Evolutionary conservation across 129 eudicot species (phyloP), one percentile per base, ranked within the genome.

Genomic region (Lactuca sativa): DNA sequence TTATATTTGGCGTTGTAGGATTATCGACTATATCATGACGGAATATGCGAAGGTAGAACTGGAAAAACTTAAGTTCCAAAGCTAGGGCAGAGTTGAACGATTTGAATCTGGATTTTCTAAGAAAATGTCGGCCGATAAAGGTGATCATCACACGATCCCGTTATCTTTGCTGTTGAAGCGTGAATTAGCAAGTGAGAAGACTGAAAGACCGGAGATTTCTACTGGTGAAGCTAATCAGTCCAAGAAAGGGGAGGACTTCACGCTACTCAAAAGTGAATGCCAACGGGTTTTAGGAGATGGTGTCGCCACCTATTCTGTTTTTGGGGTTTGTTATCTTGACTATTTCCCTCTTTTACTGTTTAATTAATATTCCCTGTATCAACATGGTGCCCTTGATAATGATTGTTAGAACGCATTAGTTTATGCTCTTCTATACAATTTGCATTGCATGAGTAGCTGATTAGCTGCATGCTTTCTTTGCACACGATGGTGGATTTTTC

Each of bases 191-290:
- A 87, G 81, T 81, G 99, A 95, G 88, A 95, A 85, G 82, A 82
- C 83, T 14, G 99, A 95, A 66, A 82, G 75, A 44, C 96, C 96
- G 1, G 96, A 87, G 65, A 72, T 90, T 64, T 70, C 51, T 7
- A 77, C 86, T 67, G 99, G 97, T 40, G 89, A 87, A 65, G 85
- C 87, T 32, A 78, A 73, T 44, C 96, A 95, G 73, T 87, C 96
- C 70, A 95, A 95, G 78, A 95, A 95, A 81, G 99, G 99, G 17
- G 99, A 95, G 67, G 99, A 95, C 64, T 82, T 83, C 17, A 81
- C 97, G 16, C 59, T 95, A 69, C 4, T 90, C 44, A 95, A 95
- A 83, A 82, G 91, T 0, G 96, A 88, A 77, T 90, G 99, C 58
- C 87, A 90, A 49, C 86, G 97, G 7, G 78, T 76, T 10, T 58